Conservation (phyloP, 495 filamentous ascomycete species). For the Penicillium verhagenii region DNA sequence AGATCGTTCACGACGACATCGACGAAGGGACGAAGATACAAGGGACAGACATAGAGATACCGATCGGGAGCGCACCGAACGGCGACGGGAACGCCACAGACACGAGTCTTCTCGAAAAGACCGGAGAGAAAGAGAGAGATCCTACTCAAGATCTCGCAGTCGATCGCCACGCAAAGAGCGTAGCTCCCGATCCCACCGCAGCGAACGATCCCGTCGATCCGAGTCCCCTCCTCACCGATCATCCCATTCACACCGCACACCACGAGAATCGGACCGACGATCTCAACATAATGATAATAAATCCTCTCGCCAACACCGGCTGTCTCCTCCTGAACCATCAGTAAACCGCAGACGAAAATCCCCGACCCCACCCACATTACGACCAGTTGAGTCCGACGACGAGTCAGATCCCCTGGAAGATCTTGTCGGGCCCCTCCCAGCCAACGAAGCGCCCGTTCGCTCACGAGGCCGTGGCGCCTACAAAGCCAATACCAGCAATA, state of each 20-base stretch:
- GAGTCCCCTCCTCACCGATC: slow-evolving; percentile 25
- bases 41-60: slow-evolving; percentile 22
- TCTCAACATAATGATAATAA: background rate
- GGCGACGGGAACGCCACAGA: slow-evolving; percentile 10
- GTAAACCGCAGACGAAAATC: slow-evolving; percentile 4
- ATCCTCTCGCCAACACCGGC: slow-evolving; percentile 14
- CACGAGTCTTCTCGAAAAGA: slow-evolving; percentile 18
- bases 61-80: slow-evolving; percentile 19
- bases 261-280: slow-evolving; percentile 16
- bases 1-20: slow-evolving; percentile 31
- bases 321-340: slow-evolving; percentile 2
- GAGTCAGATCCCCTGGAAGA: slow-evolving; percentile 79
- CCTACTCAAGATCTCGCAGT: slow-evolving; percentile 37
- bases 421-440: slow-evolving; percentile 77
- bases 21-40: slow-evolving; percentile 20
- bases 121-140: slow-evolving; percentile 19
- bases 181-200: slow-evolving; percentile 19
- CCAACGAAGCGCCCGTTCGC: slow-evolving; percentile 45
- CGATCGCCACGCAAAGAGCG: slow-evolving; percentile 31
- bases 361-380: background rate
- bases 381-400: slow-evolving; percentile 14
- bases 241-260: slow-evolving; percentile 22
- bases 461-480: slow-evolving; percentile 77
- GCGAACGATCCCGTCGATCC: slow-evolving; percentile 30
- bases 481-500: slow-evolving; percentile 55